Conservation (phyloP, 129 eudicot species). For the Flaveria trinervia region DNA sequence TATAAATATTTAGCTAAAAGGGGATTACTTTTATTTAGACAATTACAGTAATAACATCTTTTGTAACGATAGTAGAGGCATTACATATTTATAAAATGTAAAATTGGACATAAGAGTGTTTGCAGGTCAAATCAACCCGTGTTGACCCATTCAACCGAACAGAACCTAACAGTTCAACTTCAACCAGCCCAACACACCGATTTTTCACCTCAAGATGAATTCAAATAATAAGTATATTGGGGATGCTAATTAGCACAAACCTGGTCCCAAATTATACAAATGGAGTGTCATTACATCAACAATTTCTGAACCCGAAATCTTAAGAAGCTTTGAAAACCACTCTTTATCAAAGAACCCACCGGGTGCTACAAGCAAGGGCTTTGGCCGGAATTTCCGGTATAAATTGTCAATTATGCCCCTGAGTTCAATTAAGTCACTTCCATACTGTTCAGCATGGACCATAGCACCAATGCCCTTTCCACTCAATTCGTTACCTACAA, state of each 20-base stretch:
- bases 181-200: neutral
- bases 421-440: constrained; percentile 57
- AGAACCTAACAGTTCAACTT: neutral
- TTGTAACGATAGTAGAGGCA: neutral
- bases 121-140: neutral
- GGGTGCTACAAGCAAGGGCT: constrained; percentile 72
- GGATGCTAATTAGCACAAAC: constrained; percentile 33
- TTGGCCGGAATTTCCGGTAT: constrained; percentile 39
- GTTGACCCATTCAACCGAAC: neutral
- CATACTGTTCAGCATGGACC: constrained; percentile 74
- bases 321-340: constrained; percentile 75
- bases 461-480: constrained; percentile 80
- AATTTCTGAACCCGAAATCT: constrained; percentile 60
- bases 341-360: constrained; percentile 85
- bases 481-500: constrained; percentile 83
- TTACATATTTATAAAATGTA: neutral
- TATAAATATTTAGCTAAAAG: too few relatives aligned
- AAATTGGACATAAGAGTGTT: neutral
- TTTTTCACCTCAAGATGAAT: neutral
- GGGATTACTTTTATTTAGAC: neutral
- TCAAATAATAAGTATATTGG: neutral
- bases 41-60: neutral
- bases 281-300: constrained; percentile 78
- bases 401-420: constrained; percentile 51
- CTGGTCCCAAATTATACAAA: constrained; percentile 83